Evolutionary conservation across 139 green algal genomes (phyloP).

Genomic region (Deuterostichococcus epilithicus): DNA sequence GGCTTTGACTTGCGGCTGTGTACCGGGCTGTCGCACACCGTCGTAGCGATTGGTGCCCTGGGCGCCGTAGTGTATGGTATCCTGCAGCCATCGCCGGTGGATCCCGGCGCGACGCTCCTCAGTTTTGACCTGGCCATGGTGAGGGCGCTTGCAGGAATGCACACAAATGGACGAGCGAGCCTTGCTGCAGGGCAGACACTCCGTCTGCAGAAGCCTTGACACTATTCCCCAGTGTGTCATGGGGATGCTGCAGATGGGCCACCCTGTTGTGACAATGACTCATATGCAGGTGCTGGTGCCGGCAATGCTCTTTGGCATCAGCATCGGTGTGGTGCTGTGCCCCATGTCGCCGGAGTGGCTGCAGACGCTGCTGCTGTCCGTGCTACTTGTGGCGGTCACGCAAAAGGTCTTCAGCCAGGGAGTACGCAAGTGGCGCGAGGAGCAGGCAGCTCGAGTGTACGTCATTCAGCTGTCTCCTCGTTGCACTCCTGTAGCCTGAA

Average conservation of each 20-base stretch:
- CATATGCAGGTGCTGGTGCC: not conserved
- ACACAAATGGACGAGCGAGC: no score
- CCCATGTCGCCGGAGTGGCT: not conserved
- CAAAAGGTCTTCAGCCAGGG: not conserved
- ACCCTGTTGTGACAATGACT: no score
- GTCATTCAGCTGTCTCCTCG: not conserved
- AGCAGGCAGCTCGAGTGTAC: not conserved
- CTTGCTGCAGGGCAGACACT: no score
- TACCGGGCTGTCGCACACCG: not conserved
- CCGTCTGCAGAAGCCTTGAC: no score
- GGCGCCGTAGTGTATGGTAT: not conserved
- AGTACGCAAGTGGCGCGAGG: not conserved
- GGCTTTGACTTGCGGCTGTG: not conserved
- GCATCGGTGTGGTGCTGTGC: not conserved
- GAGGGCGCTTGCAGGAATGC: no score
- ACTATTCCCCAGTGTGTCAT: no score
- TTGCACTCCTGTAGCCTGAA: no score
- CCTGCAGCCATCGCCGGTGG: not conserved
- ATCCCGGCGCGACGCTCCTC: not conserved
- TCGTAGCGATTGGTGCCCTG: not conserved
- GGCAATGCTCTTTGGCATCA: not conserved
- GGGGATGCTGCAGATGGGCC: no score
- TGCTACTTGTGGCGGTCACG: not conserved
- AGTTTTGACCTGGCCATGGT: not conserved
- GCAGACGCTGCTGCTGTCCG: not conserved